phyloP scores from a whole-genome alignment of 2,329 filamentous ascomycete genomes.

The Colletotrichum sp. region DNA sequence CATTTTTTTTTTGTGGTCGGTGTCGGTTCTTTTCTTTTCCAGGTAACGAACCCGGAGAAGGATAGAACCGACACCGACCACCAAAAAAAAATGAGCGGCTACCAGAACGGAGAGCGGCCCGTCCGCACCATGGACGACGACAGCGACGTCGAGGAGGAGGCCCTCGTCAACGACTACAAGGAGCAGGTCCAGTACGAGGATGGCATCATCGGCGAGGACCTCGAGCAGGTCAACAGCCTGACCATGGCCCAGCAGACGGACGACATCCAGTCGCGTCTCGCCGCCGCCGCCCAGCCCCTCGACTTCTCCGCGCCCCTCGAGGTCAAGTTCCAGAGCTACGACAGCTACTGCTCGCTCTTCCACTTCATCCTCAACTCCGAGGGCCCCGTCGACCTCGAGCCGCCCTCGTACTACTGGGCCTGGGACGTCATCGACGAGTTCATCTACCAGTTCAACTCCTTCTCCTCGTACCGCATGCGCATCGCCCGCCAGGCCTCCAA shows the following conservation, averaged over 20 bases:
- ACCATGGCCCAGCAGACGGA: slow-evolving; percentile 78
- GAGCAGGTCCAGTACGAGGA: slow-evolving; percentile 96
- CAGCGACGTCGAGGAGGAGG: slow-evolving; percentile 95
- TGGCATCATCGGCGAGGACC: slow-evolving; percentile 70
- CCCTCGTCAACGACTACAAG: slow-evolving; percentile 92
- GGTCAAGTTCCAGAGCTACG: slow-evolving; percentile 98
- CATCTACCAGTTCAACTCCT: slow-evolving; percentile 99
- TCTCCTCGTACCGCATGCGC: slow-evolving; percentile 94
- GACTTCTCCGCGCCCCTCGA: slow-evolving; percentile 96
- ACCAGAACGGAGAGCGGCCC: slow-evolving; percentile 66
- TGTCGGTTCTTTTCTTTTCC: neutral
- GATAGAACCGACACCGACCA: neutral
- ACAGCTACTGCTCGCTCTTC: slow-evolving; percentile 99
- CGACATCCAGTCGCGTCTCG: slow-evolving; percentile 91
- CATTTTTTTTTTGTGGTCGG: no score
- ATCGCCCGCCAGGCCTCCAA: slow-evolving; percentile 84
- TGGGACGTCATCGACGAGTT: slow-evolving; percentile 99
- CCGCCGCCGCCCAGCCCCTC: slow-evolving; percentile 89
- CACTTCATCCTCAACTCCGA: slow-evolving; percentile 99
- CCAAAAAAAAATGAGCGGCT: slow-evolving; percentile 57
- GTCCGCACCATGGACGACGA: slow-evolving; percentile 71
- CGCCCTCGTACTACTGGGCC: slow-evolving; percentile 99
- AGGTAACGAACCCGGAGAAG: neutral
- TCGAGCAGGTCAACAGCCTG: slow-evolving; percentile 75
- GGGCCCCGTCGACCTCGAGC: slow-evolving; percentile 96